Percentiles rank a stretch among this genome's conserved stretches.
These are phyloP conservation scores for Polyplosphaeria fusca DNA, from an alignment of 495 filamentous ascomycete genomes.

Conservation along the genomic window DNA sequence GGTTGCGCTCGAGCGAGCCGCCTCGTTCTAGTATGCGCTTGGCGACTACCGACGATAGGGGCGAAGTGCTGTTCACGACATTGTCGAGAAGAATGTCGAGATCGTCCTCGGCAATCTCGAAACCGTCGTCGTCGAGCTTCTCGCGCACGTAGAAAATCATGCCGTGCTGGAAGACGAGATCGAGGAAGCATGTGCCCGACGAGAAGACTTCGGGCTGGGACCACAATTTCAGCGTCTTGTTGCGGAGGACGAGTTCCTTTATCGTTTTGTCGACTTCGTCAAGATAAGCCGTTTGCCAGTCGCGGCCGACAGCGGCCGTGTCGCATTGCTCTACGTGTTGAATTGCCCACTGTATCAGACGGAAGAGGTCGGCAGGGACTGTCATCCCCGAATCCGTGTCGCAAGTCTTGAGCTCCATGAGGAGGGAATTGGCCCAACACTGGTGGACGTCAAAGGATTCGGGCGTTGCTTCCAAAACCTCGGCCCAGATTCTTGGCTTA, in stretches of 20 bases:
- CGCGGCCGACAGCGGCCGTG: not conserved
- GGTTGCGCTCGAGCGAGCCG: not conserved
- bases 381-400: not conserved
- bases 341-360: not conserved
- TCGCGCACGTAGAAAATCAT: not conserved
- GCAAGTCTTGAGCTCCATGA: not conserved
- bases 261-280: not conserved
- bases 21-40: not conserved
- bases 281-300: not conserved
- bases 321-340: not conserved
- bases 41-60: not conserved
- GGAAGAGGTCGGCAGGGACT: not conserved
- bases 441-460: not conserved
- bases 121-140: not conserved
- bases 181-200: not conserved
- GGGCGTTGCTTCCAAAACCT: not conserved
- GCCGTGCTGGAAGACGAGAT: not conserved
- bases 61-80: not conserved
- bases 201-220: not conserved
- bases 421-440: not conserved
- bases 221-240: not conserved
- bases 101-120: not conserved
- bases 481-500: not conserved
- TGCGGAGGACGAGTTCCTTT: not conserved
- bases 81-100: not conserved